A percentile compares a stretch with the other conserved stretches of the same genome.
Evolutionary conservation across 345 rosid genomes (phyloP).

Genomic region (Boechera divaricarpa): DNA sequence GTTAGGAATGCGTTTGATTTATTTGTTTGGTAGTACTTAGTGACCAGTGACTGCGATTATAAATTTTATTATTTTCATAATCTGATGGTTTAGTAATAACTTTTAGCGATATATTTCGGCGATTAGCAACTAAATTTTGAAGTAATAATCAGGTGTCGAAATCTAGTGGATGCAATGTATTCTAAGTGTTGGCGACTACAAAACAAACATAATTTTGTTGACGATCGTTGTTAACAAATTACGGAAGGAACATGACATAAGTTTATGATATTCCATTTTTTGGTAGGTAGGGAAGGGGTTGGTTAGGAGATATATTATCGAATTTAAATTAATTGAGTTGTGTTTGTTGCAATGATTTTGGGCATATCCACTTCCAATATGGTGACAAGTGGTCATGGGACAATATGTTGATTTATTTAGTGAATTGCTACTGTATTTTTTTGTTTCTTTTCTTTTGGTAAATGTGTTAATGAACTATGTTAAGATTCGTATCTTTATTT

Average conservation of each 20-base stretch:
- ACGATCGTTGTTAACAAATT: neutral
- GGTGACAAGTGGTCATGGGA: neutral
- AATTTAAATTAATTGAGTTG: neutral
- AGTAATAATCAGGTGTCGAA: too few species aligned
- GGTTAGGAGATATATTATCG: too few species aligned
- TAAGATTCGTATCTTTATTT: neutral
- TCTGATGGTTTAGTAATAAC: neutral
- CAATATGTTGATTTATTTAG: neutral
- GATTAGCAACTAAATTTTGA: too few species aligned
- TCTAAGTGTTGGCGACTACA: too few species aligned
- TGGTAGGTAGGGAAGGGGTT: neutral
- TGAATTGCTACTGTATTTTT: neutral
- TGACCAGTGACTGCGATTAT: neutral
- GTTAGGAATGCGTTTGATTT: neutral
- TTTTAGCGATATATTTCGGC: neutral
- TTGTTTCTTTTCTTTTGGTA: too few species aligned
- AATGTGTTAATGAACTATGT: neutral
- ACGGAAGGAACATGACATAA: too few species aligned
- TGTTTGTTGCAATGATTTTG: neutral
- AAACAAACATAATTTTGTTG: too few species aligned
- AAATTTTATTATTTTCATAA: too few species aligned
- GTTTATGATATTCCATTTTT: neutral
- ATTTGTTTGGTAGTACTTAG: neutral
- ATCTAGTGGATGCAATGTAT: too few species aligned
- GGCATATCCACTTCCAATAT: neutral